Evolutionary conservation across 2,329 filamentous ascomycete genomes (phyloP).

Genomic region (Plenodomus biglobosus): DNA sequence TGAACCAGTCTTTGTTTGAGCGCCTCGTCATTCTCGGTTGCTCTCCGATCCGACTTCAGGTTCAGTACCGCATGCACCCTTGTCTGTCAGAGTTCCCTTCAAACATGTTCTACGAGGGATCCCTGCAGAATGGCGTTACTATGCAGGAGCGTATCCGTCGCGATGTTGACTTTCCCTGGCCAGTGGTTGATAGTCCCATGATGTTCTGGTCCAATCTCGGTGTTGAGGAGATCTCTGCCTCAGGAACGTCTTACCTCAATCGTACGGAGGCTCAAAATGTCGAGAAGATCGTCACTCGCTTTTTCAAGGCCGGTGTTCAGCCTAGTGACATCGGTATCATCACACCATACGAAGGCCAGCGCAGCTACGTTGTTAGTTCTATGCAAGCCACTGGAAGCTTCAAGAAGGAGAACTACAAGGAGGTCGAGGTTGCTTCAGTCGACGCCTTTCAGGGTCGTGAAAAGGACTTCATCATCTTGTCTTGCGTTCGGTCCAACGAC

Average conservation of each 20-base stretch:
- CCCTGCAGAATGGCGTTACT: conserved; percentile 93
- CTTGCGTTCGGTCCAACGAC: conserved; percentile 96
- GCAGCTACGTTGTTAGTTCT: conserved; percentile 97
- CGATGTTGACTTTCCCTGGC: conserved; percentile 98
- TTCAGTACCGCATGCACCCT: conserved; percentile 99
- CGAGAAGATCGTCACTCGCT: conserved; percentile 96
- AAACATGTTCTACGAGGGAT: conserved; percentile 99
- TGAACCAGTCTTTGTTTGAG: conserved; percentile 98
- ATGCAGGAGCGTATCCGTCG: conserved; percentile 83
- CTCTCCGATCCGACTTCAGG: conserved; percentile 87
- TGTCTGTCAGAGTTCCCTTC: conserved; percentile 96
- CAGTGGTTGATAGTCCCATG: conserved; percentile 91
- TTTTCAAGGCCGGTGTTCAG: conserved; percentile 98
- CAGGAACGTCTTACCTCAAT: conserved; percentile 96
- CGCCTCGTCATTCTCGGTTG: conserved; percentile 90
- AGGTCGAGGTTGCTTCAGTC: conserved; percentile 96
- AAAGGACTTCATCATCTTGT: conserved; percentile 98
- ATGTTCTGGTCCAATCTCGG: conserved; percentile 99
- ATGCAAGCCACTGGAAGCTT: conserved; percentile 98
- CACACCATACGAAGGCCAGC: conserved; percentile 96
- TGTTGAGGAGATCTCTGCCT: conserved; percentile 96
- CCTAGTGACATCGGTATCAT: conserved; percentile 94
- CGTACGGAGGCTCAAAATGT: conserved; percentile 96
- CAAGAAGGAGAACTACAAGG: conserved; percentile 98
- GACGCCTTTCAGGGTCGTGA: conserved; percentile 98